Percentiles rank a stretch among this genome's conserved stretches.
These are phyloP conservation scores for Thelonectria discophora DNA, from an alignment of 2,329 filamentous ascomycete genomes.

Conservation along the genomic window DNA sequence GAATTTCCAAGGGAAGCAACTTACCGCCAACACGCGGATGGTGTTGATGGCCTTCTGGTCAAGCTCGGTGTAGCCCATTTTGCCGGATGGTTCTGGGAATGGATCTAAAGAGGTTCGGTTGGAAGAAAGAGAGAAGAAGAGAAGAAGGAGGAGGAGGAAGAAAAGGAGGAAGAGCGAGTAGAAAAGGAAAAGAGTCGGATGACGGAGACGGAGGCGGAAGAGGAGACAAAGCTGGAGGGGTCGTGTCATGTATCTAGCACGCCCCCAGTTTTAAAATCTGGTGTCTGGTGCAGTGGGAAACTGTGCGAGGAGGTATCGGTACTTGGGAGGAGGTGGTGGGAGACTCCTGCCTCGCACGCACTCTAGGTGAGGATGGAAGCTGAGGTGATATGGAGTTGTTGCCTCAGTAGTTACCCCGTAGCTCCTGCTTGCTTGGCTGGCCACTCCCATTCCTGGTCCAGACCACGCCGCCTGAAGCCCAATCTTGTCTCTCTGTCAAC, in stretches of 20 bases:
- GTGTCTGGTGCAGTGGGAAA: conserved; percentile 23
- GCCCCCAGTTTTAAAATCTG: conserved; percentile 42
- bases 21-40: conserved; percentile 94
- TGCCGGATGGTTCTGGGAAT: conserved; percentile 52
- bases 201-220: conserved; percentile 42
- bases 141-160: conserved; percentile 26
- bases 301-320: conserved; percentile 12
- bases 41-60: conserved; percentile 97
- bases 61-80: conserved; percentile 87
- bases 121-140: conserved; percentile 41
- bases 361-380: neutral
- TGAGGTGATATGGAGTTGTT: conserved; percentile 10
- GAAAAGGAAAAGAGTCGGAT: conserved; percentile 38
- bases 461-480: neutral
- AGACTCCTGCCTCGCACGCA: neutral
- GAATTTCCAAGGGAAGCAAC: conserved; percentile 51
- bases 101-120: conserved; percentile 33
- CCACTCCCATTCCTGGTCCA: neutral
- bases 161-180: conserved; percentile 24
- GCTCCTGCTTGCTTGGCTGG: neutral
- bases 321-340: conserved; percentile 3
- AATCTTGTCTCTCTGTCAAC: conserved; percentile 1
- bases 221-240: conserved; percentile 45
- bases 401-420: conserved; percentile 2
- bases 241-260: conserved; percentile 46